Conservation (phyloP, 2,329 filamentous ascomycete genomes). For the Achaetomium macrosporum region DNA sequence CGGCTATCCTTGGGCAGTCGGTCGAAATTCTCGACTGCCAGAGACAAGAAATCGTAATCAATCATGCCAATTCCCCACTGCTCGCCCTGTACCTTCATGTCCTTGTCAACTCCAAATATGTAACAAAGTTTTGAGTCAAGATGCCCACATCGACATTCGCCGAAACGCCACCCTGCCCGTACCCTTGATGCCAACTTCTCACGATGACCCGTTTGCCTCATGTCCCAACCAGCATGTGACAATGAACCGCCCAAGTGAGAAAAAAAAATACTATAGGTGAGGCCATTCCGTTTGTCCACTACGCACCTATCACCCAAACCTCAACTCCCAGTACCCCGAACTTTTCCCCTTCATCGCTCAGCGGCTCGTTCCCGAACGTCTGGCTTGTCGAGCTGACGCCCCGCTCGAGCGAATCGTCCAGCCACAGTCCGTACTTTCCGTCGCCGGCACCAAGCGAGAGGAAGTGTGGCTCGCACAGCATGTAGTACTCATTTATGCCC, state of each 20-base stretch:
- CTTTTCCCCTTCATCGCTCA: slow-evolving; percentile 89
- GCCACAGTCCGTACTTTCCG: slow-evolving; percentile 88
- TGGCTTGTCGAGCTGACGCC: slow-evolving; percentile 79
- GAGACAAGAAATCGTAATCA: background rate
- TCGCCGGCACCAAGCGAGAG: slow-evolving; percentile 83
- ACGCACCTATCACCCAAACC: slow-evolving; percentile 77
- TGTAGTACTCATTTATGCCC: slow-evolving; percentile 93
- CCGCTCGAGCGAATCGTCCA: slow-evolving; percentile 77
- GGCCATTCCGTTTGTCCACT: background rate
- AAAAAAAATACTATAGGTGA: background rate
- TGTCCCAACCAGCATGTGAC: no score
- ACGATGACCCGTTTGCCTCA: no score
- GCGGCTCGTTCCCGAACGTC: slow-evolving; percentile 89
- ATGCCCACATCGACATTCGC: background rate
- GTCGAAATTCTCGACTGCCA: no score
- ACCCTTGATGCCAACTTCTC: no score
- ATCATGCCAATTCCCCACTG: background rate
- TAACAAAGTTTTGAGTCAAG: slow-evolving; percentile 1
- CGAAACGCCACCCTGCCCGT: background rate
- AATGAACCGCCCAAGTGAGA: no score
- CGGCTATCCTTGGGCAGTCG: background rate
- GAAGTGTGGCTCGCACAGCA: slow-evolving; percentile 82
- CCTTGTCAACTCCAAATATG: background rate
- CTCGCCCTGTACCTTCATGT: background rate
- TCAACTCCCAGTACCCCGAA: slow-evolving; percentile 90